Conservation (phyloP, 148 eudicot genomes). For the Agrostemma githago region DNA sequence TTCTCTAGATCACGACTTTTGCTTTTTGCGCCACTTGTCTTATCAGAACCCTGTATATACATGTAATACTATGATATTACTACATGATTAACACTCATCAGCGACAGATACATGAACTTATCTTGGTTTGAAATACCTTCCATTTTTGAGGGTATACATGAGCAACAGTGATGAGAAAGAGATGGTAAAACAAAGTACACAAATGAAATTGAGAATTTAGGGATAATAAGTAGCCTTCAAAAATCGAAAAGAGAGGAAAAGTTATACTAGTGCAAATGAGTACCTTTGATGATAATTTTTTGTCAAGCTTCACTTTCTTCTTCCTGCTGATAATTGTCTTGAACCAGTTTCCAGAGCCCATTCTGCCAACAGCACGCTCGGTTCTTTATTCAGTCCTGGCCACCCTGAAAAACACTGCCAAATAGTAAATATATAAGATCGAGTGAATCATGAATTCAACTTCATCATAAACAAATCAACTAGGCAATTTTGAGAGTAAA, state of each 20-base stretch:
- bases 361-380: slow-evolving; percentile 26
- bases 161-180: not conserved
- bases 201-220: not conserved
- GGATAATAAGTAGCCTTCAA: not conserved
- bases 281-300: slow-evolving; percentile 50
- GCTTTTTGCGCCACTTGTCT: slow-evolving; percentile 31
- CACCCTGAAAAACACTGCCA: slow-evolving; percentile 18
- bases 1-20: slow-evolving; percentile 21
- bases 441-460: not conserved
- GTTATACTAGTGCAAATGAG: slow-evolving; percentile 19
- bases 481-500: not conserved
- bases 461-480: too few relatives aligned
- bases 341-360: slow-evolving; percentile 90
- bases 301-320: slow-evolving; percentile 58
- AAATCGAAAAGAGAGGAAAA: not conserved
- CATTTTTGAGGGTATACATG: not conserved
- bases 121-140: not conserved
- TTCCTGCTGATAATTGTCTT: slow-evolving; percentile 58
- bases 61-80: not conserved
- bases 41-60: slow-evolving; percentile 33
- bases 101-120: not conserved
- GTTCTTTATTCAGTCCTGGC: slow-evolving; percentile 5
- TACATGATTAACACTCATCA: not conserved
- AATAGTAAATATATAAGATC: not conserved
- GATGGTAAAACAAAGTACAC: not conserved